These are phyloP conservation scores for Globisporangium camurandrum DNA, from an alignment of 352 stramenopile genomes.

Conservation along the genomic window DNA sequence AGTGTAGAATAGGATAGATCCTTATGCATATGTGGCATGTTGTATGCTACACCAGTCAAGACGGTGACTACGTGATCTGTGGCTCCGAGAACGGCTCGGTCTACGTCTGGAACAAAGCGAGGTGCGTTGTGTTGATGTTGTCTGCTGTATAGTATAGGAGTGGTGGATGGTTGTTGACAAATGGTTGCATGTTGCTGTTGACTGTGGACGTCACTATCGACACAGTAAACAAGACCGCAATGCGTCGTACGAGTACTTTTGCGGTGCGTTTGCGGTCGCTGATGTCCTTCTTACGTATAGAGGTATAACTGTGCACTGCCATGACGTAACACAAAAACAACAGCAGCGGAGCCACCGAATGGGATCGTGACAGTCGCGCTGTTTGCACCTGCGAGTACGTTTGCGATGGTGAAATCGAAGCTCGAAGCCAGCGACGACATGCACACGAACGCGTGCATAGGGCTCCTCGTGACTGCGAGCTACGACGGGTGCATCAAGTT, in stretches of 20 bases:
- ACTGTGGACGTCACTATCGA: background rate
- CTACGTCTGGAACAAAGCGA: conserved; percentile 83
- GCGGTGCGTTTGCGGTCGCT: conserved; percentile 22
- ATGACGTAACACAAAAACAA: too few relatives aligned
- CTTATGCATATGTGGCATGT: background rate
- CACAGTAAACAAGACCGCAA: conserved; percentile 77
- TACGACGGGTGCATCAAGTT: conserved; percentile 84
- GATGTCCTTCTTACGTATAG: background rate
- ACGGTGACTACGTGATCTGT: conserved; percentile 82
- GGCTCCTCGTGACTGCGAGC: conserved; percentile 73
- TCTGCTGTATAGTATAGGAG: too few relatives aligned
- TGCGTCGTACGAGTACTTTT: conserved; percentile 75
- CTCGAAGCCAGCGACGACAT: conserved; percentile 50
- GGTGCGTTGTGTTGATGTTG: too few relatives aligned
- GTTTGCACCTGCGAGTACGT: conserved; percentile 74
- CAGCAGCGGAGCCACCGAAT: conserved; percentile 56
- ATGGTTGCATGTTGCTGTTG: background rate
- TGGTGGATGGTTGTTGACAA: too few relatives aligned
- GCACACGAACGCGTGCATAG: conserved; percentile 63
- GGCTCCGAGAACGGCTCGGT: conserved; percentile 81
- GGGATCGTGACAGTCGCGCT: conserved; percentile 76
- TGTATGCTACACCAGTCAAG: conserved; percentile 42
- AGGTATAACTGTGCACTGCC: background rate
- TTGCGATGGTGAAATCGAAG: conserved; percentile 73
- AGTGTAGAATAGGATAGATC: background rate